phyloP scores from a whole-genome alignment of 1,284 basidiomycete genomes.

The Mycosarcoma mackinlayi region DNA sequence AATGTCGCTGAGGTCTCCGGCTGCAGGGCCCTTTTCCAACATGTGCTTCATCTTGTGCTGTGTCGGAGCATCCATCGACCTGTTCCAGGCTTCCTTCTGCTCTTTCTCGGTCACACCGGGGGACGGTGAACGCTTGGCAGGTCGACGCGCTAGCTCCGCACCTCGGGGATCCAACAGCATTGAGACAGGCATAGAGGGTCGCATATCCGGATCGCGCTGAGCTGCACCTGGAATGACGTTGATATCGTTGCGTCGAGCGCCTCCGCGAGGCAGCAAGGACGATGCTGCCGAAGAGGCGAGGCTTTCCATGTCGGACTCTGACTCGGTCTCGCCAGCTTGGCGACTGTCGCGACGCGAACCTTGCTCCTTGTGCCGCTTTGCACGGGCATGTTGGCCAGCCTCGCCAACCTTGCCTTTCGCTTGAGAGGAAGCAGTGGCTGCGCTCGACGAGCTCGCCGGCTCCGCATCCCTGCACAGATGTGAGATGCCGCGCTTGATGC shows the following conservation, averaged over 20 bases:
- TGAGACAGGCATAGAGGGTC: slow-evolving; percentile 40
- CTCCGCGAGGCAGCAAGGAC: slow-evolving; percentile 10
- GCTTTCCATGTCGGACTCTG: slow-evolving; percentile 26
- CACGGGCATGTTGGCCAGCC: slow-evolving; percentile 12
- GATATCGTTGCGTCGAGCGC: slow-evolving; percentile 11
- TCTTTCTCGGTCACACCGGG: slow-evolving; percentile 20
- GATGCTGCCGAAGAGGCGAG: slow-evolving; percentile 22
- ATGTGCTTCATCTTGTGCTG: slow-evolving; percentile 40
- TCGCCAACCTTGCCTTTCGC: slow-evolving; percentile 20
- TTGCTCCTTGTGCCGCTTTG: slow-evolving; percentile 6
- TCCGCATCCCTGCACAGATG: slow-evolving; percentile 49
- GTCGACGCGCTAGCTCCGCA: slow-evolving; percentile 15
- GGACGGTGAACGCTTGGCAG: neutral
- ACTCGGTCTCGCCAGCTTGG: slow-evolving; percentile 12
- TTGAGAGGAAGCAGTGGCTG: slow-evolving; percentile 2
- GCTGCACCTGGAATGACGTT: slow-evolving; percentile 33
- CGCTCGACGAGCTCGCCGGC: slow-evolving; percentile 17
- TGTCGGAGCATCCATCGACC: slow-evolving; percentile 27
- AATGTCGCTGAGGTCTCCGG: slow-evolving; percentile 34
- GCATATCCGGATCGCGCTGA: slow-evolving; percentile 25
- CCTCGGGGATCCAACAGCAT: slow-evolving; percentile 19
- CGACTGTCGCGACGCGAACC: slow-evolving; percentile 1
- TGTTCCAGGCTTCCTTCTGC: slow-evolving; percentile 39
- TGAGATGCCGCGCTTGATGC: slow-evolving; percentile 50
- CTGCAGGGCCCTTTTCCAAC: slow-evolving; percentile 40